Percentiles rank a stretch among this genome's conserved stretches.
Conservation (phyloP, 2,329 filamentous ascomycete genomes). For the Ustilaginoidea virens region DNA sequence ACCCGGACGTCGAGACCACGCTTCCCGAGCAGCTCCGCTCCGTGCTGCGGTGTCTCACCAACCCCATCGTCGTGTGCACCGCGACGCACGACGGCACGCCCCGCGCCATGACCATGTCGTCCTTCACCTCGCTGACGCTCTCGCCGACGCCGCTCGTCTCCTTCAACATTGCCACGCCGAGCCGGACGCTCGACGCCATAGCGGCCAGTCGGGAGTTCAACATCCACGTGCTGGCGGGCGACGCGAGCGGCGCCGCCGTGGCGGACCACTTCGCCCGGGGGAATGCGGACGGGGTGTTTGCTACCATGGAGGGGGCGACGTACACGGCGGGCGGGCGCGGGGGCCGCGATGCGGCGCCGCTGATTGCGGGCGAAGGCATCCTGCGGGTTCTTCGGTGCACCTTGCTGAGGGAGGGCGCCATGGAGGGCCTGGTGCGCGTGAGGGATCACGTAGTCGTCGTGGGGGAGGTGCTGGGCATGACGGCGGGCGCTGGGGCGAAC, state of each 20-base stretch:
- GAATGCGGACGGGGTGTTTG: constrained; percentile 25
- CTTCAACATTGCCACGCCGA: constrained; percentile 42
- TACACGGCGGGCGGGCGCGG: constrained; percentile 12
- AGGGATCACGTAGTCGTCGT: constrained; percentile 37
- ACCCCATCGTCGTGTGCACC: constrained; percentile 41
- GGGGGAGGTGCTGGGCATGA: constrained; percentile 32
- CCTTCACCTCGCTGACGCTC: constrained; percentile 39
- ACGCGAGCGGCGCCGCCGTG: constrained; percentile 29
- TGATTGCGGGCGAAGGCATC: constrained; percentile 36
- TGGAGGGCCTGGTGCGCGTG: constrained; percentile 27
- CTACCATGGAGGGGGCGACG: constrained; percentile 6
- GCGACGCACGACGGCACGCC: constrained; percentile 20
- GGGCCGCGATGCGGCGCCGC: constrained; percentile 17
- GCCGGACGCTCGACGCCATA: constrained; percentile 38
- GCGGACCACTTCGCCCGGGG: constrained; percentile 37
- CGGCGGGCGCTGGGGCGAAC: constrained; percentile 16
- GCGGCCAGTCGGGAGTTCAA: constrained; percentile 30
- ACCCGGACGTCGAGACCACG: constrained; percentile 15
- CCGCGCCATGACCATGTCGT: constrained; percentile 44
- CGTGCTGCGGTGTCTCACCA: constrained; percentile 37
- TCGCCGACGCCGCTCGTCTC: constrained; percentile 34
- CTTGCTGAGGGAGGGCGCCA: constrained; percentile 23
- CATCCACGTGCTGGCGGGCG: constrained; percentile 36
- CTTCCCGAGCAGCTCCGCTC: constrained; percentile 33
- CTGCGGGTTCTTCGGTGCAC: constrained; percentile 30